phyloP scores from a whole-genome alignment of 108 stramenopile genomes.

The Phaeodactylum tricornutum region DNA sequence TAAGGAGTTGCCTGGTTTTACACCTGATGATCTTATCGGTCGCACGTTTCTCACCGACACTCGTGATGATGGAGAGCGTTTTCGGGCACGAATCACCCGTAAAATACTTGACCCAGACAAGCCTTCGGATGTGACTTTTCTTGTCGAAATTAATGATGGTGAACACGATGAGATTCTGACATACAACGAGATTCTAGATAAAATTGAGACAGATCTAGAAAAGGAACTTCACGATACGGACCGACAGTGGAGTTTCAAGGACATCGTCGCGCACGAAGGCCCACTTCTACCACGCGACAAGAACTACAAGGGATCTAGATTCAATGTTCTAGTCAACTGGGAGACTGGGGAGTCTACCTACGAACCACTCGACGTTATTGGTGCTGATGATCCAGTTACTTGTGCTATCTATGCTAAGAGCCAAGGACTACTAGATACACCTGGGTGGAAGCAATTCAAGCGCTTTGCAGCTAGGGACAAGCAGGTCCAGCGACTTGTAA shows the following conservation, averaged over 20 bases:
- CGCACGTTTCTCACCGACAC: background rate
- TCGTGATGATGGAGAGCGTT: background rate
- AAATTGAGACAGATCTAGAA: background rate
- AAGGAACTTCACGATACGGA: background rate
- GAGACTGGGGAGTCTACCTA: slow-evolving; percentile 15
- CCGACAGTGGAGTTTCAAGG: slow-evolving; percentile 1
- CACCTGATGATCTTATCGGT: slow-evolving; percentile 1
- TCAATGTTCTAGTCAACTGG: slow-evolving; percentile 21
- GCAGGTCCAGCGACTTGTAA: background rate
- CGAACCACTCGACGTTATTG: slow-evolving; percentile 15
- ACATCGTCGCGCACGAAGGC: slow-evolving; percentile 7
- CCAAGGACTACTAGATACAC: slow-evolving; percentile 13
- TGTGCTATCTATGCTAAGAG: slow-evolving; percentile 21
- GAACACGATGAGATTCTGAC: background rate
- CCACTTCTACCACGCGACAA: slow-evolving; percentile 3
- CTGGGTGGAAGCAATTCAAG: slow-evolving; percentile 16
- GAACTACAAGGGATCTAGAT: slow-evolving; percentile 12
- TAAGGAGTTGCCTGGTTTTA: too few species aligned
- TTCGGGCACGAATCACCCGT: background rate
- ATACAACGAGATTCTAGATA: background rate
- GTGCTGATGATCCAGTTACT: slow-evolving; percentile 17
- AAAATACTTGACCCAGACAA: background rate
- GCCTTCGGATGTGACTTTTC: background rate
- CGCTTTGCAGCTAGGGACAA: background rate
- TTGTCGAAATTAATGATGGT: background rate